Base-by-base conservation (phyloP, 2,329 filamentous ascomycete genomes). In the Fusarium secorum region DNA sequence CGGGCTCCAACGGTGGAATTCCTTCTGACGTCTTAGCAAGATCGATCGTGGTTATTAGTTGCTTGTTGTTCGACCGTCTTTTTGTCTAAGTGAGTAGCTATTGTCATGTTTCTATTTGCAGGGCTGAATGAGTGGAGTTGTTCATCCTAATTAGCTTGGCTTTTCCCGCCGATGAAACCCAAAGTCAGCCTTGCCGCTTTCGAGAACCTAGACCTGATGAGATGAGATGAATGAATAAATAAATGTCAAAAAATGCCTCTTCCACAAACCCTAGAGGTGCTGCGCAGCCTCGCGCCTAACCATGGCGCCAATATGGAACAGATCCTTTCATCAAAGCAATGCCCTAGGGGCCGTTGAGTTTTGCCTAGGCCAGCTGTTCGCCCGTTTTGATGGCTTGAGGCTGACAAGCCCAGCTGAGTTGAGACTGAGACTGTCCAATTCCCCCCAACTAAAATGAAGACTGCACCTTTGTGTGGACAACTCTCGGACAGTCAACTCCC, bases 151-250 rank as follows among this genome's bases (percentile, higher is more conserved):
- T 51, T 42, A 36, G 44, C 63, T 36, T 57, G 42, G 42, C 42
- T 60, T 39, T 45, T 44, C 26, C 36, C 36, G 28, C 55, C 20
- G 41, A 70, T 52, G 49, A 53, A 70, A 59, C 51, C 66, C 54
- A 49, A 66, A 76, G 62, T 76, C 73, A 76, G 69, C 74, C 70
- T 73, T 71, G 53, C 67, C 57, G 57, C 56, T 66, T 42, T 60
- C n/a, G 55, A 63, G 53, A 64, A 41, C 42, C 26, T 42, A 42
- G 53, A 36, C 17, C 61, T 35, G 24, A 56, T 58, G 38, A 51
- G 32, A 56, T 60, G 42, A 46, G 32, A 58, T 32, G 42, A 51
- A 53, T 60, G 38, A 51, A 22, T 41, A n/a, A 41, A 55, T 26
- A 22, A 57, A 54, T 38, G 53, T 45, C 55, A 54, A 54, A 67